Conservation (phyloP, 192 early-diverging fungal genomes). For the Entrophospora sp. region DNA sequence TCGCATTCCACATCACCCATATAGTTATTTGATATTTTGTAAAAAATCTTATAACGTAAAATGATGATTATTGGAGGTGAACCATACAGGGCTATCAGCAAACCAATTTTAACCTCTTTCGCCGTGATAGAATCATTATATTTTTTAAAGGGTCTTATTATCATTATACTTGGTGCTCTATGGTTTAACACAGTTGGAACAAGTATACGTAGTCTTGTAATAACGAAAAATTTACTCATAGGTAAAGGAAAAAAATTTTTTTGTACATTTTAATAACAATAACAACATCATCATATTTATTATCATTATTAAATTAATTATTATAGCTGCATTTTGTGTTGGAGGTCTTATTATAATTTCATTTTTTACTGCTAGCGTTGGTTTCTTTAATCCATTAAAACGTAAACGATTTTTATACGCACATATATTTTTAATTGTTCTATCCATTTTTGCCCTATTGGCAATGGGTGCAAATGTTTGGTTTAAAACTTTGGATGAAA, state of each 20-base stretch:
- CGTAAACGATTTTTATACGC: neutral
- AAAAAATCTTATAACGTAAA: too few species aligned
- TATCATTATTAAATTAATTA: neutral
- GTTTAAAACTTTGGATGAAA: constrained; percentile 26
- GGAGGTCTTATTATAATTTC: neutral
- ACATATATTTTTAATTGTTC: neutral
- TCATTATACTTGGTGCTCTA: neutral
- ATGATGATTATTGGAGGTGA: too few species aligned
- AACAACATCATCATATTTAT: neutral
- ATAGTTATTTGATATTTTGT: too few species aligned
- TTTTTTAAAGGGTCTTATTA: neutral
- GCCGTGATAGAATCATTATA: neutral
- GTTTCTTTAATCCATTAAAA: neutral
- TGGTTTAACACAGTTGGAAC: too few species aligned
- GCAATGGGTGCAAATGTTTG: constrained; percentile 26
- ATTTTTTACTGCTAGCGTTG: neutral
- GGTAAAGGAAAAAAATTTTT: neutral
- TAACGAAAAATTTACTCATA: neutral
- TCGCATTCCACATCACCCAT: too few species aligned
- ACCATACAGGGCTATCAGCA: neutral
- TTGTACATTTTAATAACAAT: too few species aligned
- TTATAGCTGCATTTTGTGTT: neutral
- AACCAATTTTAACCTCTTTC: neutral
- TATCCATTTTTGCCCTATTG: constrained; percentile 18
- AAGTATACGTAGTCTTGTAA: neutral